Base-by-base conservation (phyloP, 1,284 basidiomycete genomes). In the Moesziomyces globuligerus region DNA sequence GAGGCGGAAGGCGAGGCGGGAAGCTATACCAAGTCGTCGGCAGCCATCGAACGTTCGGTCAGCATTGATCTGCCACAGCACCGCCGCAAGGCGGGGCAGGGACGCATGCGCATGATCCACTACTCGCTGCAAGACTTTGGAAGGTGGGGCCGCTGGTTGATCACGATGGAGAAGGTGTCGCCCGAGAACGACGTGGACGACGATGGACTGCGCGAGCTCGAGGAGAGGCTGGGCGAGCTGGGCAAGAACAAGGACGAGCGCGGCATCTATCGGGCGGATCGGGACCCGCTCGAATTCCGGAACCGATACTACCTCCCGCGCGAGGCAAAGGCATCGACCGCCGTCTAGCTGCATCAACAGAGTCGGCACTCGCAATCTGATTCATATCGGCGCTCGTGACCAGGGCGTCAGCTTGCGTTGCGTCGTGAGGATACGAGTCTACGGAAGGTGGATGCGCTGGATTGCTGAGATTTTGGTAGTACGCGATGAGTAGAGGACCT, bases 111-210 rank as follows among this genome's bases (percentile, higher is more conserved):
- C 11, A 54, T 72, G 58, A 54, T 93, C 26, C 90, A 91, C 0
- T 96, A 97, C 80, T 94, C 91, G 40, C 84, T 94, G 72, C 95
- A 99, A 83, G 90, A 92, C 80, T 99, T 97, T 81, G 94, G 94
- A 13, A 90, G 90, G 36, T 99, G 95, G 95, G 93, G 93, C 3
- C 86, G 95, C 62, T 74, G 78, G 65, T 58, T 81, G 13, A 79
- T 79, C 43, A 79, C 76, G 6, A 54, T 79, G 52, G 70, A 79
- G 51, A 79, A 78, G 64, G 48, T 72, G 3, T 53, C 61, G 24
- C 54, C 60, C 7, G 66, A 66, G 42, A 55, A 62, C 46, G 59
- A 64, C 21, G 68, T 66, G 11, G 67, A 52, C 28, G 54, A 65
- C n/a, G 45, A 61, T 21, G 50, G 50, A 6, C 36, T 61, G 47